phyloP scores from a whole-genome alignment of 257 asterid genomes.

The Jaltomata sinuosa region DNA sequence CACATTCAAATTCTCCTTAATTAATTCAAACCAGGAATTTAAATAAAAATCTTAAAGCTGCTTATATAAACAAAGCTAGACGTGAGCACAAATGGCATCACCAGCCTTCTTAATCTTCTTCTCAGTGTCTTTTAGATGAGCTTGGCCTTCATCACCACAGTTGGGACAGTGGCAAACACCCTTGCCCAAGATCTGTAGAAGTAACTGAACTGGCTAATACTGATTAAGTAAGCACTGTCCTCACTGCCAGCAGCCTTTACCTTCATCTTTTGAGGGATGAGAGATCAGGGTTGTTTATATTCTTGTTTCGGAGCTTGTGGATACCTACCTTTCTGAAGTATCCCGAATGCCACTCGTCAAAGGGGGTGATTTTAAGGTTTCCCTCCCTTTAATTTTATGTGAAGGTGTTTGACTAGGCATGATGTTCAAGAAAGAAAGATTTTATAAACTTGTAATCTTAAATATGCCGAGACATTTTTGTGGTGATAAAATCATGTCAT shows the following conservation, averaged over 20 bases:
- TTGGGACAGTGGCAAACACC: background rate
- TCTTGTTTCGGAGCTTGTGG: background rate
- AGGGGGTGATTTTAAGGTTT: background rate
- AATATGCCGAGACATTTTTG: background rate
- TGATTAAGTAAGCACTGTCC: background rate
- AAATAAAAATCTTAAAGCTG: background rate
- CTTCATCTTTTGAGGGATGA: background rate
- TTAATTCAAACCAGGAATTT: background rate
- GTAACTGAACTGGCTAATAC: background rate
- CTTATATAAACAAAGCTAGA: background rate
- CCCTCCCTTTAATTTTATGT: background rate
- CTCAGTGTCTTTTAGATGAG: background rate
- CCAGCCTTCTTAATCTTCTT: background rate
- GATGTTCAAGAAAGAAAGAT: background rate
- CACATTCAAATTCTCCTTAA: background rate
- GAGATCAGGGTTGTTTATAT: background rate
- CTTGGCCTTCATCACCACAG: background rate
- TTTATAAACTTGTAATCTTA: background rate
- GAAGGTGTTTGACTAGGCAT: background rate
- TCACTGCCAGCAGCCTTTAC: background rate
- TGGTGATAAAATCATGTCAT: slow-evolving; percentile 1
- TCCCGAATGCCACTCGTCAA: background rate
- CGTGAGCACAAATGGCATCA: background rate
- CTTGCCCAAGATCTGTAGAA: background rate
- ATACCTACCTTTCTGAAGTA: background rate